A percentile compares a stretch with the other conserved stretches of the same genome.
These are phyloP conservation scores for Pseudognaphalium luteoalbum DNA, from an alignment of 129 eudicot genomes.

Conservation along the genomic window DNA sequence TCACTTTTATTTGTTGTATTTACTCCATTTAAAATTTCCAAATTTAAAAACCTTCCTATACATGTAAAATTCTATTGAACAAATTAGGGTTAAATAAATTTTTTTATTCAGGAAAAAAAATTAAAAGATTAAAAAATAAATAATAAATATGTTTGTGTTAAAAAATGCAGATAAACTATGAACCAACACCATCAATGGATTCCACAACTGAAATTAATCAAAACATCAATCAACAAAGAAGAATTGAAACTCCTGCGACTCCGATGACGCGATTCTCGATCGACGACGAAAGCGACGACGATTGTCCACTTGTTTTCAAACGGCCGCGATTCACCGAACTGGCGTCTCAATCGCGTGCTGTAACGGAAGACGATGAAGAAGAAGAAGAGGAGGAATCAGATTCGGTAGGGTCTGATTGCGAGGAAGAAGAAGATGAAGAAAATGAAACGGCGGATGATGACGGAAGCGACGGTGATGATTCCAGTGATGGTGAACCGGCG, in stretches of 20 bases:
- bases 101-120: no score
- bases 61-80: no score
- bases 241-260: neutral
- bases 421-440: constrained; percentile 22
- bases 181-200: neutral
- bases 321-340: constrained; percentile 23
- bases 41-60: no score
- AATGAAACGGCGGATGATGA: constrained; percentile 3
- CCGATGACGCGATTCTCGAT: constrained; percentile 58
- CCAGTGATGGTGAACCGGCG: constrained; percentile 6
- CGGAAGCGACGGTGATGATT: neutral
- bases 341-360: constrained; percentile 25
- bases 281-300: constrained; percentile 46
- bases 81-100: no score
- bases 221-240: neutral
- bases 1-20: no score
- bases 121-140: no score
- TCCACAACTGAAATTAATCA: neutral
- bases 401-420: constrained; percentile 9
- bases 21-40: no score
- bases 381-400: constrained; percentile 21
- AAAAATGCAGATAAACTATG: neutral
- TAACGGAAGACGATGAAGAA: neutral
- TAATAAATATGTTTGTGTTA: neutral
- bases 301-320: constrained; percentile 28